Base-by-base conservation (phyloP, 345 rosid species). In the Boechera stricta region DNA sequence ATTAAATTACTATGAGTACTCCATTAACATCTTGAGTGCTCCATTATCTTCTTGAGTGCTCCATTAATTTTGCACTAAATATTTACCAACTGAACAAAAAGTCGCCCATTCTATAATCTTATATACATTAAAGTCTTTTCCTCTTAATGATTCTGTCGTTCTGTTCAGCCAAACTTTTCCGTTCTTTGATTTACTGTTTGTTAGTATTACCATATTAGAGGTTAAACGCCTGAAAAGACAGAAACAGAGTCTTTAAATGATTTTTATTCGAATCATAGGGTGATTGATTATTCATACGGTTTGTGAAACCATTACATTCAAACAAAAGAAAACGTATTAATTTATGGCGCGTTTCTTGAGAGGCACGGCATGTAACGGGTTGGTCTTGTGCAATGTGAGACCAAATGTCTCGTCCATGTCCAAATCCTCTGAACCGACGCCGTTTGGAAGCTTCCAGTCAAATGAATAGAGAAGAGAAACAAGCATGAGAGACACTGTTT, bases 401-500 rank as follows among this genome's bases (percentile, higher is more conserved):
- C 75, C 88, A 18, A 80, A 78, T 8, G 12, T 49, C 82, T 79
- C 85, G 0, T 74, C 48, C 88, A 83, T 79, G 73, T 85, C 85
- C n/a, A 83, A 47, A n/a, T 85, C 76, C 18, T 75, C 82, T 11
- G 69, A 33, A 71, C 6, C 70, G 61, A 54, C 59, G 8, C 82
- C 84, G 21, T 54, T 29, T 0, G 86, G 83, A 0, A 83, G 74
- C 6, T 77, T 72, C 90, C 90, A 87, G 18, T 87, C 83, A 74
- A 87, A 85, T 10, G 69, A 73, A 56, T 76, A 77, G 21, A 86
- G 55, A 21, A 86, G 74, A 48, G 82, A 69, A 57, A 79, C 87
- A 83, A 90, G 75, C 80, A 83, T 81, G 7, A 82, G 39, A 61
- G 75, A 80, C 52, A 89, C 16, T 82, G 80, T 82, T 62, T 80